These are phyloP conservation scores for Colletotrichum sojae DNA, from an alignment of 2,329 filamentous ascomycete species.

Conservation along the genomic window DNA sequence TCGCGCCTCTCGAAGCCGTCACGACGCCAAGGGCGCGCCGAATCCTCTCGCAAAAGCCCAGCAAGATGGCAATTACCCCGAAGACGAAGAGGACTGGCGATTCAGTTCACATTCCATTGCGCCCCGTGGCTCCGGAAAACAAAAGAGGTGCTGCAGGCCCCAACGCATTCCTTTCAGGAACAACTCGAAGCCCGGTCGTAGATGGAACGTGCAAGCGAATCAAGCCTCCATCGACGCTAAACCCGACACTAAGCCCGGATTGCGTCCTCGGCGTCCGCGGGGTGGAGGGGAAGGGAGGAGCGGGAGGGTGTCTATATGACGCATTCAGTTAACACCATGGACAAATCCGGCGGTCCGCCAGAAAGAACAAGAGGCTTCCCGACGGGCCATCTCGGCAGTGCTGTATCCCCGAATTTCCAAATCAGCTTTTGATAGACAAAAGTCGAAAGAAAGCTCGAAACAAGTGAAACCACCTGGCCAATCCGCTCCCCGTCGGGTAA, in stretches of 20 bases:
- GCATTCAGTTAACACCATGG: constrained; percentile 17
- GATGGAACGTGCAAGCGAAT: constrained; percentile 9
- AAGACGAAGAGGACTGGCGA: not conserved
- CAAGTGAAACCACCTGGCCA: not conserved
- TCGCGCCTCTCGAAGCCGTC: not conserved
- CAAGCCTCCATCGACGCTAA: constrained; percentile 11
- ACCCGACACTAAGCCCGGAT: not conserved
- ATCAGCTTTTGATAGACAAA: too few species aligned
- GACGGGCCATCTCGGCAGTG: not conserved
- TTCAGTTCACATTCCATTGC: not conserved
- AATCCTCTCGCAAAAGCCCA: not conserved
- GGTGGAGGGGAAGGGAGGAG: not conserved
- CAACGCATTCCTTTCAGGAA: constrained; percentile 31
- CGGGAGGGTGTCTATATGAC: not conserved
- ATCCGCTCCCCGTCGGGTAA: not conserved
- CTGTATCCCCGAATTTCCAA: too few species aligned
- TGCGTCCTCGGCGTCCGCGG: not conserved
- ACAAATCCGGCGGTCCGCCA: not conserved
- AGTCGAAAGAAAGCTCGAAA: not conserved
- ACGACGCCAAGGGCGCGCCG: not conserved
- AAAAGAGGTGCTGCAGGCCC: not conserved
- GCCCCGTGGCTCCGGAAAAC: constrained; percentile 4
- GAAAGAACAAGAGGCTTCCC: not conserved
- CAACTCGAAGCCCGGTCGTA: not conserved
- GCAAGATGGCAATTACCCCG: not conserved